Base-by-base conservation (phyloP, 441 rosid genomes). In the Arabidopsis lyrata region DNA sequence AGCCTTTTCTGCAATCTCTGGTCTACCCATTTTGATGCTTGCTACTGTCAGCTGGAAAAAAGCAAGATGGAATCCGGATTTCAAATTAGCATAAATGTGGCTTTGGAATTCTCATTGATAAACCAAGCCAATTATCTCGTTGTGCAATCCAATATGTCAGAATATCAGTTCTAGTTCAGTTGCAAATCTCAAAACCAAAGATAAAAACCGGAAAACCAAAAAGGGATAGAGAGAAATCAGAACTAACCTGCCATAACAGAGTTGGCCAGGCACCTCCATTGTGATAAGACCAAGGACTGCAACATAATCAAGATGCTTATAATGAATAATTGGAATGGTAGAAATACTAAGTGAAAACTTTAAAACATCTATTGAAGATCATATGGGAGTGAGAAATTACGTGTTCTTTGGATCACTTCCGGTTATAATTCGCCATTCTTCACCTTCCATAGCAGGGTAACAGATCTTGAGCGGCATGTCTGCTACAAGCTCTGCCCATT, bases 351-450 rank as follows among this genome's bases (percentile, higher is more conserved):
- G 12, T 32, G 11, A 48, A 62, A 57, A 20, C 29, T 27, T 49
- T 11, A 20, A 24, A 31, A 38, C 18, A 63, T 58, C 13, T 18
- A 24, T n/a, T 36, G 41, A 32, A 42, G 16, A 50, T 34, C 67
- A 55, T 27, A 49, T 32, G 60, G 31, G 61, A 59, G 49, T 62
- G 55, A 70, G 38, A 45, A 38, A 22, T 42, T 90, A 90, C 91
- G 96, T 90, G 82, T 90, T 90, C 81, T 88, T 88, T 48, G 93
- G 96, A 83, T 90, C 93, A 75, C 89, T 86, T 45, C 93, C 96
- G 0, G 90, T 83, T 66, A 88, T 90, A 59, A 90, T 90, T 63
- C 86, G 79, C 93, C 96, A 90, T 71, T 90, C 90, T 75, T 88
- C 86, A 50, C 88, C 93, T 81, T 88, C 93, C 70, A 88, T 81